phyloP scores from a whole-genome alignment of 2,329 filamentous ascomycete genomes.

The Trichoderma gracile region DNA sequence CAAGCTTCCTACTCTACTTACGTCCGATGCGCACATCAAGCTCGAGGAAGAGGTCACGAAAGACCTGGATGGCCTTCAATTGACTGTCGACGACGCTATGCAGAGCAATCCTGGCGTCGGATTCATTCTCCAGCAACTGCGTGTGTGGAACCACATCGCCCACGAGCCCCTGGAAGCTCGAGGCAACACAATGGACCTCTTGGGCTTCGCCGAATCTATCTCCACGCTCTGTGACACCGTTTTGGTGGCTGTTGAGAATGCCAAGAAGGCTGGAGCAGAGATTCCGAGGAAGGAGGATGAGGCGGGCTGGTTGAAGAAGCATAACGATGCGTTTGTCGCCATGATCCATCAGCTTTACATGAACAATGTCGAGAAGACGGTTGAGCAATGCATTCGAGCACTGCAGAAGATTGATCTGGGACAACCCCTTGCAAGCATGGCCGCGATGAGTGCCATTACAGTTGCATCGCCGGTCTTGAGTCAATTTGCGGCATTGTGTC shows the following conservation, averaged over 20 bases:
- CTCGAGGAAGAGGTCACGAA: conserved; percentile 40
- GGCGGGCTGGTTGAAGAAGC: conserved; percentile 40
- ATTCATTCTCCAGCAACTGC: conserved; percentile 67
- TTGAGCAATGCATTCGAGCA: conserved; percentile 42
- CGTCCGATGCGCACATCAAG: conserved; percentile 41
- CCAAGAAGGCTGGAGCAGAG: conserved; percentile 56
- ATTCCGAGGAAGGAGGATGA: conserved; percentile 41
- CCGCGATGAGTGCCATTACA: conserved; percentile 38
- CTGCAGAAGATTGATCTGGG: conserved; percentile 39
- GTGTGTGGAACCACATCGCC: conserved; percentile 58
- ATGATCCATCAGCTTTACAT: conserved; percentile 62
- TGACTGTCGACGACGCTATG: conserved; percentile 45
- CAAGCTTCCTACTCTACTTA: conserved; percentile 54
- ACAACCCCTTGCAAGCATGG: conserved; percentile 33
- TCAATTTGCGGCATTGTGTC: conserved; percentile 67
- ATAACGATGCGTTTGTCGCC: conserved; percentile 53
- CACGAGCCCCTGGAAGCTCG: conserved; percentile 27
- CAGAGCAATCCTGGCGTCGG: conserved; percentile 55
- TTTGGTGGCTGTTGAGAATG: conserved; percentile 76
- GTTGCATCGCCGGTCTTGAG: conserved; percentile 65
- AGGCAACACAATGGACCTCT: conserved; percentile 31
- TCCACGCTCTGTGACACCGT: conserved; percentile 71
- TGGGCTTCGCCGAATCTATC: conserved; percentile 58
- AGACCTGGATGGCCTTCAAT: conserved; percentile 42
- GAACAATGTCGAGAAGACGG: conserved; percentile 51